A percentile compares a stretch with the other conserved stretches of the same genome.
phyloP scores from a whole-genome alignment of 768 basidiomycete genomes.

The Tulasnella sp. region DNA sequence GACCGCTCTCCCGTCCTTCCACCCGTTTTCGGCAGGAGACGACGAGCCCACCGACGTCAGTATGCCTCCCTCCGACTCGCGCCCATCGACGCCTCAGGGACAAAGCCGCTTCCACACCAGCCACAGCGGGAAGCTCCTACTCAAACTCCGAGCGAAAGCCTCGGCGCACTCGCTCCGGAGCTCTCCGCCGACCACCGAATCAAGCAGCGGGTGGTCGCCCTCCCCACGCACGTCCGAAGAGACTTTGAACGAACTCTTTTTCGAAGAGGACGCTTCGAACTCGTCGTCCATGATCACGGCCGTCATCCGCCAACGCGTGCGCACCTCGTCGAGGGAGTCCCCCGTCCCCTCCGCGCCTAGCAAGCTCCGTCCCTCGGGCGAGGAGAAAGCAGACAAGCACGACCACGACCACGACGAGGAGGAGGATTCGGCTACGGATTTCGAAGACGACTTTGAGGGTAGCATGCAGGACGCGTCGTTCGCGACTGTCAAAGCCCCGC shows the following conservation, averaged over 20 bases:
- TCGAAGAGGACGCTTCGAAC: neutral
- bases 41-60: neutral
- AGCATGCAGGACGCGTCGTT: neutral
- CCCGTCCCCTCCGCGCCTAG: neutral
- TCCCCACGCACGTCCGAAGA: conserved; percentile 1
- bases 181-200: neutral
- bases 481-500: neutral
- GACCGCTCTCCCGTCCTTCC: neutral
- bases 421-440: neutral
- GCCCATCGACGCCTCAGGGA: neutral
- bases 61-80: neutral
- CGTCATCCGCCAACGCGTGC: neutral
- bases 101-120: neutral
- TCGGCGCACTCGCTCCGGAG: neutral
- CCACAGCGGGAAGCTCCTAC: neutral
- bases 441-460: neutral
- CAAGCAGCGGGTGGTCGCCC: neutral
- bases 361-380: neutral
- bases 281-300: neutral
- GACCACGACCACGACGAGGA: neutral
- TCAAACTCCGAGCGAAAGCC: neutral
- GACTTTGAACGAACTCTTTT: neutral
- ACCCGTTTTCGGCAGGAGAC: neutral
- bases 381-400: neutral
- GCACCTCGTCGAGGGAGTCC: neutral